A percentile compares a stretch with the other conserved stretches of the same genome.
Conservation (phyloP, 148 eudicot species). For the Spergularia bocconei region DNA sequence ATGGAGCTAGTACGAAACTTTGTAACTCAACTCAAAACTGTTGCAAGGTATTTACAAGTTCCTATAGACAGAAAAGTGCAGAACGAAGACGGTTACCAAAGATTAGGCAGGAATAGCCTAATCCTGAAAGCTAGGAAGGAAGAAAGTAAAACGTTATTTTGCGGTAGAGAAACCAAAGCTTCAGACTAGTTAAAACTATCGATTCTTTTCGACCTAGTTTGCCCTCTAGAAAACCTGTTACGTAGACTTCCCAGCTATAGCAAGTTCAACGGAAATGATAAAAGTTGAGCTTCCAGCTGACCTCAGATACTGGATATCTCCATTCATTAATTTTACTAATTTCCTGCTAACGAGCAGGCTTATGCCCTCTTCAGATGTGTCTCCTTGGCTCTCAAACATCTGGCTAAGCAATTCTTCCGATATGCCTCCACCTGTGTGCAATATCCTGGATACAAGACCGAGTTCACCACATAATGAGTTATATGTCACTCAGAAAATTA, state of each 20-base stretch:
- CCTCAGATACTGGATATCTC: conserved; percentile 78
- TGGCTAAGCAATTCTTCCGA: conserved; percentile 73
- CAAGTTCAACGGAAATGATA: conserved; percentile 69
- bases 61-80: neutral
- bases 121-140: too few relatives aligned
- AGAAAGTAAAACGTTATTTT: too few relatives aligned
- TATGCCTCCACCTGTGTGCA: conserved; percentile 72
- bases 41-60: conserved; percentile 23
- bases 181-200: neutral
- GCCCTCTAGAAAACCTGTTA: neutral
- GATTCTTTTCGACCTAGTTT: neutral
- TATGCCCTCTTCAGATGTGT: conserved; percentile 74
- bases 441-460: conserved; percentile 53
- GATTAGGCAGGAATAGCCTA: neutral
- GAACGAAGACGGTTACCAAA: neutral
- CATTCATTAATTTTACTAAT: conserved; percentile 87
- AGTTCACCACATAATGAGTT: neutral
- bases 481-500: neutral
- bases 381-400: conserved; percentile 65
- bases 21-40: conserved; percentile 10
- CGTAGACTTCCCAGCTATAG: conserved; percentile 39
- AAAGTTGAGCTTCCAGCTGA: conserved; percentile 74
- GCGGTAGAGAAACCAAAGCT: neutral
- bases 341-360: conserved; percentile 75
- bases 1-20: conserved; percentile 10